Evolutionary conservation across 2,329 filamentous ascomycete species (phyloP).

Genomic region (Cladosporium cucumerinum): DNA sequence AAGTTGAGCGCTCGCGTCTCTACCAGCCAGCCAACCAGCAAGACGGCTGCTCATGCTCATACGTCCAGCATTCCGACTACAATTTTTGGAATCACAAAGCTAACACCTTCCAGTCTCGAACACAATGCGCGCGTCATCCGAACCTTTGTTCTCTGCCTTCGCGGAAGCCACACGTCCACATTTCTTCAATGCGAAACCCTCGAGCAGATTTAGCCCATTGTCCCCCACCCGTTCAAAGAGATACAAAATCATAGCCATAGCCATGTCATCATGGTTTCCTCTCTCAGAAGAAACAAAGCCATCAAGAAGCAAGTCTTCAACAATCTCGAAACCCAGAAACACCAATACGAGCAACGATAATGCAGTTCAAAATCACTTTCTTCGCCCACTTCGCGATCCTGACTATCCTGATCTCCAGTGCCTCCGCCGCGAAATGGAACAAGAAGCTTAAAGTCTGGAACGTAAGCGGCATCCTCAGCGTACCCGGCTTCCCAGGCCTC

Average conservation of each 20-base stretch:
- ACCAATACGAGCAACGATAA: not conserved
- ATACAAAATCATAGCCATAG: not conserved
- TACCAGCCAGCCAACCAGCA: not conserved
- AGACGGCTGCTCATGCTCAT: not conserved
- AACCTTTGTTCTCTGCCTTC: not conserved
- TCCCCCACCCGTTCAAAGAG: not conserved
- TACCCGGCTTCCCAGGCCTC: not conserved
- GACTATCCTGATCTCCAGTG: not conserved
- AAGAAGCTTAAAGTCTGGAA: not conserved
- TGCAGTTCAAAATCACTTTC: not conserved
- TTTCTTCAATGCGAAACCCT: not conserved
- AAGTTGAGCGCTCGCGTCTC: not conserved
- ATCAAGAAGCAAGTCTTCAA: not conserved
- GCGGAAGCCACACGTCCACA: not conserved
- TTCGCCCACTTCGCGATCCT: not conserved
- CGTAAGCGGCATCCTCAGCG: conserved; percentile 4
- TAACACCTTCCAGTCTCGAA: not conserved
- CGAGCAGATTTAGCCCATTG: not conserved
- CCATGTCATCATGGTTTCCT: no score
- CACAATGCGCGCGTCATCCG: not conserved
- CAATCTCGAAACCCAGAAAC: not conserved
- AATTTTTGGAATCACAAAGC: not conserved
- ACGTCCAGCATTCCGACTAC: not conserved
- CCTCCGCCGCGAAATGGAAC: conserved; percentile 9
- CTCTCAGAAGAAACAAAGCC: not conserved